A percentile compares a stretch with the other conserved stretches of the same genome.
Conservation (phyloP, 176 grass and related monocot species). For the Zea mays region Zm-B73-REFERENCE-NAM-5.0 NC_050101.1:88155001-88155500, state of each 20-base stretch:
- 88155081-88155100: not conserved
- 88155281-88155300: not conserved
- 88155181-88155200: constrained; percentile 28
- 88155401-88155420: not conserved
- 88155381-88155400: constrained; percentile 25
- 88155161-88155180: constrained; percentile 17
- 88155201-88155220: not conserved
- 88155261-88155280: not conserved
- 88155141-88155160: constrained; percentile 26
- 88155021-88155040: not conserved
- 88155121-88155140: not conserved
- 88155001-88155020: constrained; percentile 10
- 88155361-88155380: not conserved
- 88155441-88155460: constrained; percentile 7
- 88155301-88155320: not conserved
- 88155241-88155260: not conserved
- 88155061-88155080: not conserved
- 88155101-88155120: not conserved
- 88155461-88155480: not conserved
- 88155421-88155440: not conserved
- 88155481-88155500: not conserved
- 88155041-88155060: not conserved
- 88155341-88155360: not conserved
- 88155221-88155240: too few relatives aligned
- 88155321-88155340: not conserved